phyloP scores from a whole-genome alignment of 345 rosid species.

The Eutrema yunnanense region DNA sequence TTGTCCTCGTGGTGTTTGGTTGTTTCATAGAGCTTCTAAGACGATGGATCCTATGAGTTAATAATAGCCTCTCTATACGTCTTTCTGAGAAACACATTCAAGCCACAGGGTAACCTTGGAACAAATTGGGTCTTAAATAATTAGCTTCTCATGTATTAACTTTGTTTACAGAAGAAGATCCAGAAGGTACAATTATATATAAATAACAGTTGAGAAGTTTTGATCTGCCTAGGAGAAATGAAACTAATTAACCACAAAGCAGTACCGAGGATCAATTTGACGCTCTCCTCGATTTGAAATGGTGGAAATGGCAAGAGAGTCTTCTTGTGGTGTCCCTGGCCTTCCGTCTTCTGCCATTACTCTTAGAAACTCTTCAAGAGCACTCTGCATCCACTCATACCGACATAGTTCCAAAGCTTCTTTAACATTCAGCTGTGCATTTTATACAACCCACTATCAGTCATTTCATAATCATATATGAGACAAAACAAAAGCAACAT shows the following conservation, averaged over 20 bases:
- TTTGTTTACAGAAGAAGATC: constrained; percentile 18
- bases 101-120: not conserved
- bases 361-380: constrained; percentile 46
- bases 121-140: not conserved
- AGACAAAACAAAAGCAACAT: not conserved
- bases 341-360: constrained; percentile 24
- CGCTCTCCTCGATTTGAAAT: constrained; percentile 10
- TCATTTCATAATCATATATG: not conserved
- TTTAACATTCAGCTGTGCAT: constrained; percentile 40
- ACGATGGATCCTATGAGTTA: constrained; percentile 1
- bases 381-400: constrained; percentile 81
- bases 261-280: constrained; percentile 23
- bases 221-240: not conserved
- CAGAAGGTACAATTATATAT: not conserved
- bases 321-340: constrained; percentile 5
- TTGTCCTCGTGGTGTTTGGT: not conserved
- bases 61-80: not conserved
- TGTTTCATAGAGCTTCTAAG: constrained; percentile 11
- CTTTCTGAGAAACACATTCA: not conserved
- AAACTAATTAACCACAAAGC: constrained; percentile 26
- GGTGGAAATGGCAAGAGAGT: constrained; percentile 12
- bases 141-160: constrained; percentile 19
- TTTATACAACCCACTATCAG: not conserved
- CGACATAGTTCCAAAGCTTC: constrained; percentile 65
- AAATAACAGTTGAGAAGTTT: not conserved